Percentiles rank a stretch among this genome's conserved stretches.
Evolutionary conservation across 768 basidiomycete genomes (phyloP).

Genomic region (Stropharia rugosoannulata): DNA sequence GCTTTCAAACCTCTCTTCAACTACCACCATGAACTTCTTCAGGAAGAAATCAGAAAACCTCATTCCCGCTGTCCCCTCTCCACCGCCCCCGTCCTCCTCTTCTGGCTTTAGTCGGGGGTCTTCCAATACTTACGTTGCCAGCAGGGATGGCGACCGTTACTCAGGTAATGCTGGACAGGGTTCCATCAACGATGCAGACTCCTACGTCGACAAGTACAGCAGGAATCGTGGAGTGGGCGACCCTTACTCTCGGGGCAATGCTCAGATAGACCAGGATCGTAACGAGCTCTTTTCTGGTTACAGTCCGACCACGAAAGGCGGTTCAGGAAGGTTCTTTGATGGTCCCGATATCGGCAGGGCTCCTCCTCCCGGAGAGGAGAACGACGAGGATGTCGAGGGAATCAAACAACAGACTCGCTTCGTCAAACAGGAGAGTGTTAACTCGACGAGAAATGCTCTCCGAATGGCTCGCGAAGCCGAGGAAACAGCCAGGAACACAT

Average conservation of each 20-base stretch:
- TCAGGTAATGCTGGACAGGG: slow-evolving; percentile 20
- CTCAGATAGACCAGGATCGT: slow-evolving; percentile 64
- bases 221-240: slow-evolving; percentile 58
- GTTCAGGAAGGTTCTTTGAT: slow-evolving; percentile 70
- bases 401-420: slow-evolving; percentile 92
- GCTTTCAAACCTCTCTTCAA: background rate
- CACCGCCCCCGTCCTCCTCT: slow-evolving; percentile 24
- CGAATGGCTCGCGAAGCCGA: slow-evolving; percentile 94
- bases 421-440: slow-evolving; percentile 90
- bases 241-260: slow-evolving; percentile 61
- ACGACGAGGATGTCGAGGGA: slow-evolving; percentile 88
- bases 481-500: slow-evolving; percentile 87
- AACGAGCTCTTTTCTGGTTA: slow-evolving; percentile 76
- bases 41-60: slow-evolving; percentile 61
- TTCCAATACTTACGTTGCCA: slow-evolving; percentile 64
- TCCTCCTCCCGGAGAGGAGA: slow-evolving; percentile 65
- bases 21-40: slow-evolving; percentile 57
- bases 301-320: slow-evolving; percentile 55
- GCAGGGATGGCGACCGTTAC: slow-evolving; percentile 67
- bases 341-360: slow-evolving; percentile 47
- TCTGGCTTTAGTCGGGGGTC: slow-evolving; percentile 37
- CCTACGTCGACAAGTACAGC: slow-evolving; percentile 46
- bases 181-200: slow-evolving; percentile 16
- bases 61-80: slow-evolving; percentile 65
- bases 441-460: slow-evolving; percentile 88